A percentile compares a stretch with the other conserved stretches of the same genome.
Conservation (phyloP, 2,329 filamentous ascomycete species). For the Aureobasidium sp. region DNA sequence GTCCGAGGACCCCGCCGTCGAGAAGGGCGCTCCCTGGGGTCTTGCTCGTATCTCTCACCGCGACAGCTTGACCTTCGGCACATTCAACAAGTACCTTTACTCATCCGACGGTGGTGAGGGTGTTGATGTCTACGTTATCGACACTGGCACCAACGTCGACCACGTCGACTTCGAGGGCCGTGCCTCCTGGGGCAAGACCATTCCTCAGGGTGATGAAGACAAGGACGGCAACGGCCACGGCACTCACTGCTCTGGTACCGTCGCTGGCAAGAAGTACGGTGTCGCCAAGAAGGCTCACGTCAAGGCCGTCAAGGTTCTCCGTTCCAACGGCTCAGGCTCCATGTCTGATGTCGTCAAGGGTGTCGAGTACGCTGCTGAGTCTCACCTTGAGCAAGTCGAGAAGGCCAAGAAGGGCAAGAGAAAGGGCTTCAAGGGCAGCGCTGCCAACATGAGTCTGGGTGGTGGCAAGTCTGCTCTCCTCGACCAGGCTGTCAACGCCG, state of each 20-base stretch:
- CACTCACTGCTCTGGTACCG: constrained; percentile 97
- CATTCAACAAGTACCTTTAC: constrained; percentile 98
- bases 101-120: constrained; percentile 85
- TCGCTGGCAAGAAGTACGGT: constrained; percentile 97
- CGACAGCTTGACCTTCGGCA: constrained; percentile 75
- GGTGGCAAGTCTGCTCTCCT: constrained; percentile 93
- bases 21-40: constrained; percentile 98
- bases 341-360: constrained; percentile 99
- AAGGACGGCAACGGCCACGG: constrained; percentile 96
- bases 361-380: constrained; percentile 84
- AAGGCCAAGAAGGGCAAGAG: constrained; percentile 77
- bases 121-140: constrained; percentile 97
- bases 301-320: constrained; percentile 96
- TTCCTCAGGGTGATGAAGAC: constrained; percentile 76
- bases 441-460: constrained; percentile 98
- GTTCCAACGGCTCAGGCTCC: constrained; percentile 92
- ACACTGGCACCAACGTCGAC: constrained; percentile 88
- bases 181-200: constrained; percentile 94
- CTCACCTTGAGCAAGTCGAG: constrained; percentile 69
- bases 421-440: constrained; percentile 97
- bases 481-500: constrained; percentile 88
- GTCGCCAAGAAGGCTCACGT: constrained; percentile 98
- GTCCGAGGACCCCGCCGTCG: constrained; percentile 46
- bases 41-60: constrained; percentile 97
- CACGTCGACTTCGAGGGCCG: constrained; percentile 98